These are phyloP conservation scores for Colletotrichum sp. DNA, from an alignment of 2,329 filamentous ascomycete species.

Conservation along the genomic window DNA sequence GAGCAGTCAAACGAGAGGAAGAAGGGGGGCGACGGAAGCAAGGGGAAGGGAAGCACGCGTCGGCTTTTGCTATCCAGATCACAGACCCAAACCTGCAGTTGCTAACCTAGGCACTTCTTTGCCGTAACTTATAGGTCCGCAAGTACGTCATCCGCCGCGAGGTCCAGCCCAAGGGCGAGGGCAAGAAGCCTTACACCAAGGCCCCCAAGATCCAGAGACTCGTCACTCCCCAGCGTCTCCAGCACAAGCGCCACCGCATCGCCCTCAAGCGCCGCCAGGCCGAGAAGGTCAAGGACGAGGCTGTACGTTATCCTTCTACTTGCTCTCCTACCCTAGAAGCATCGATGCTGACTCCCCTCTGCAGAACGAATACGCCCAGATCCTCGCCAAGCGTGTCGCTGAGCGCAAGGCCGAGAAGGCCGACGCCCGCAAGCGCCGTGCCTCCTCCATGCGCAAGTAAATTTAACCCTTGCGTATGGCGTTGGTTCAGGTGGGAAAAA, in stretches of 20 bases:
- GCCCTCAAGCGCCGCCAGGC: conserved; percentile 98
- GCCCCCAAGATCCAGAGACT: conserved; percentile 99
- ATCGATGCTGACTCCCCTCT: conserved; percentile 37
- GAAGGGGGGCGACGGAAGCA: background rate
- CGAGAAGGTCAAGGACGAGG: conserved; percentile 98
- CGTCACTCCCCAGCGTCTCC: conserved; percentile 98
- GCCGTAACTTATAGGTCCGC: conserved; percentile 72
- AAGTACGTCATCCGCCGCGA: conserved; percentile 99
- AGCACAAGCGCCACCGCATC: conserved; percentile 99
- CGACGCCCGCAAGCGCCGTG: conserved; percentile 95
- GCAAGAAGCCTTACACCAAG: conserved; percentile 99
- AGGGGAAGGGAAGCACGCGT: background rate
- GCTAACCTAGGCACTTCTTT: conserved; percentile 34
- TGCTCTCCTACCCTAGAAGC: background rate
- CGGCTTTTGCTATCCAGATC: conserved; percentile 7
- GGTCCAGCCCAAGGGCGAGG: conserved; percentile 95
- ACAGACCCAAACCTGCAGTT: conserved; percentile 23
- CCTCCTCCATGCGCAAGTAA: conserved; percentile 94
- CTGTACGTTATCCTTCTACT: conserved; percentile 67
- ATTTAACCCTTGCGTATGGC: conserved; percentile 30
- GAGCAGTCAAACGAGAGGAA: background rate
- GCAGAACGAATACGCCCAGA: conserved; percentile 94
- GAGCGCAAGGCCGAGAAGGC: conserved; percentile 95
- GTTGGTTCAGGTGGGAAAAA: conserved; percentile 22
- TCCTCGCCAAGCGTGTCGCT: conserved; percentile 95